A percentile compares a stretch with the other conserved stretches of the same genome.
phyloP scores from a whole-genome alignment of 805 yeast genomes.

The Candida montana region DNA sequence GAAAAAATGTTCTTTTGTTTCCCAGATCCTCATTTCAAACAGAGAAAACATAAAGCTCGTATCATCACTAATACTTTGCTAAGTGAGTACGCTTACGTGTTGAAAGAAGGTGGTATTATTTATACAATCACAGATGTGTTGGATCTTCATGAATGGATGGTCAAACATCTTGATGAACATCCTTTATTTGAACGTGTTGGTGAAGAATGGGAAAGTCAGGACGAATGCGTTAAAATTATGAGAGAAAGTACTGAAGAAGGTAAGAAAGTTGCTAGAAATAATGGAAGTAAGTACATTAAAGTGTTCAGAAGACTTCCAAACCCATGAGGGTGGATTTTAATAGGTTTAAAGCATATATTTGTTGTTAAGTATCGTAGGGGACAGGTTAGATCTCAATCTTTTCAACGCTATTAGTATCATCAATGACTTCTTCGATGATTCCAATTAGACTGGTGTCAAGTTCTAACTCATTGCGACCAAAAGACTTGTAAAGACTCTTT shows the following conservation, averaged over 20 bases:
- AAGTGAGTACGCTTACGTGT: slow-evolving; percentile 87
- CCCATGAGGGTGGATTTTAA: slow-evolving; percentile 39
- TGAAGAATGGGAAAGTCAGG: slow-evolving; percentile 73
- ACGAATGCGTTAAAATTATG: slow-evolving; percentile 83
- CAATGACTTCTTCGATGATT: too few relatives aligned
- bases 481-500: too few relatives aligned
- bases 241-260: slow-evolving; percentile 95
- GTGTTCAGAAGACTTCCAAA: slow-evolving; percentile 73
- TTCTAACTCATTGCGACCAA: too few relatives aligned
- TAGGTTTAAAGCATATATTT: too few relatives aligned
- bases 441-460: too few relatives aligned
- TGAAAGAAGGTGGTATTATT: slow-evolving; percentile 79
- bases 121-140: slow-evolving; percentile 95
- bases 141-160: slow-evolving; percentile 97
- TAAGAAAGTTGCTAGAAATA: slow-evolving; percentile 87
- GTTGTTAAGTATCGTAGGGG: too few relatives aligned
- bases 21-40: slow-evolving; percentile 99
- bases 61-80: slow-evolving; percentile 85
- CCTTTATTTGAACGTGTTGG: slow-evolving; percentile 82
- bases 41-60: slow-evolving; percentile 95
- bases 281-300: slow-evolving; percentile 83
- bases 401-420: too few relatives aligned
- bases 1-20: slow-evolving; percentile 95
- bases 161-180: slow-evolving; percentile 79
- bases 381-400: too few relatives aligned